Evolutionary conservation across 1,284 basidiomycete genomes (phyloP), one percentile per base, ranked within the genome.

Genomic region (Dichomitus squalens): DNA sequence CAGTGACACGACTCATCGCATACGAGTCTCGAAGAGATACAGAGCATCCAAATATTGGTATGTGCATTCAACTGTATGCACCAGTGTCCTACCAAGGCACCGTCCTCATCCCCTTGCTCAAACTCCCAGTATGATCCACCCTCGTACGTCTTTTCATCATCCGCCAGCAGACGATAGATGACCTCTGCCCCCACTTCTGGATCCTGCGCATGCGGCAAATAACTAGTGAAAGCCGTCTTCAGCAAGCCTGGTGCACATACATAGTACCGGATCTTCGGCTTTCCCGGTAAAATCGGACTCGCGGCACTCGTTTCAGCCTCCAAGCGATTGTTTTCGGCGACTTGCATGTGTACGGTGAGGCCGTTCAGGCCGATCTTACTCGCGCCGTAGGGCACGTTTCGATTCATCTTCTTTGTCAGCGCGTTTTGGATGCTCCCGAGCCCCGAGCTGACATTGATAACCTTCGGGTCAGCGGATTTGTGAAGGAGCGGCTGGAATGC

Each of bases 401-500:
- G 46, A 16, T 23, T 21, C 44, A 53, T 49, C 46, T 53, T 53
- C 39, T 29, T 43, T 31, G 50, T 52, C n/a, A 57, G 38, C 31
- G 50, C 23, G 31, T 57, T 49, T 27, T 39, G 12, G 16, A 48
- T 40, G 50, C 50, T 57, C 47, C 47, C 53, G 12, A 55, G 44
- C 35, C 47, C 53, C 7, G 53, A 49, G 16, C 47, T 20, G 20
- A 49, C 25, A 39, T 44, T 50, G 53, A 49, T 50, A 20, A 55
- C 53, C 40, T 49, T 49, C 21, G 47, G 53, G 53, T 55, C 53
- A 21, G 38, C 31, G 9, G 53, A 55, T 39, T 55, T 41, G 47
- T 50, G 33, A 0, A 55, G 48, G 3, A 55, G 40, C 18, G 53
- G 31, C 31, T 25, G 49, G 53, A 55, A 55, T 9, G 47, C 53